Evolutionary conservation across 139 green algal genomes (phyloP), one percentile per base, ranked within the genome.

Genomic region (Monoraphidium neglectum): DNA sequence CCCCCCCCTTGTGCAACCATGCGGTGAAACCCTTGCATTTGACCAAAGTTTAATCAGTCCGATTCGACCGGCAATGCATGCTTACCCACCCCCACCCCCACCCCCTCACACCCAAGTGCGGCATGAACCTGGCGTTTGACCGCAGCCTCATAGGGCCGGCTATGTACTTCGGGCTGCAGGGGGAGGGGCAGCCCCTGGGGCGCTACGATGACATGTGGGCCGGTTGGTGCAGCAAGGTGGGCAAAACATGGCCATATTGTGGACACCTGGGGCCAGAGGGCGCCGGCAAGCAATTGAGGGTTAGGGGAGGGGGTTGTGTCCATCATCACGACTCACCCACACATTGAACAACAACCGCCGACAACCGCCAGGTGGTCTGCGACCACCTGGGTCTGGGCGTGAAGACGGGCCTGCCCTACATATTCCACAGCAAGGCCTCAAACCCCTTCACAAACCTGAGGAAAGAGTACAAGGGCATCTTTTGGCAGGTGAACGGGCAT

Each of bases 401-500:
- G 62, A 99, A 99, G 89, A 99, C 93, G 1, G 95, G 95, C 10
- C 82, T 98, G 87, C 95, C 95, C 16, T 99, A 99, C 87, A 92
- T 99, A 74, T 99, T 89, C 90, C 95, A 99, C 88, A 94, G 83
- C 87, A 99, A 99, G 85, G 95, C 95, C 46, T 91, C 77, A 86
- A 97, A 99, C 89, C 95, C 95, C 47, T 99, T 98, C 75, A 88
- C 90, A 51, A 99, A 99, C 88, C 87, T 99, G 61, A 87, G 87
- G 67, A 99, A 99, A 87, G 95, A 99, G 90, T 99, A 97, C 90
- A 98, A 98, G 80, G 95, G 95, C 69, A 98, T 98, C 83, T 98
- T 98, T 90, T 99, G 95, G 95, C 93, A 97, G 83, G 90, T 89
- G 78, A 53, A 74, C n/a, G n/a, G n/a, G n/a, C n/a, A n/a, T n/a